Percentiles rank a stretch among this genome's conserved stretches.
Conservation (phyloP, 352 stramenopile species). For the Hyaloperonospora brassicae region DNA sequence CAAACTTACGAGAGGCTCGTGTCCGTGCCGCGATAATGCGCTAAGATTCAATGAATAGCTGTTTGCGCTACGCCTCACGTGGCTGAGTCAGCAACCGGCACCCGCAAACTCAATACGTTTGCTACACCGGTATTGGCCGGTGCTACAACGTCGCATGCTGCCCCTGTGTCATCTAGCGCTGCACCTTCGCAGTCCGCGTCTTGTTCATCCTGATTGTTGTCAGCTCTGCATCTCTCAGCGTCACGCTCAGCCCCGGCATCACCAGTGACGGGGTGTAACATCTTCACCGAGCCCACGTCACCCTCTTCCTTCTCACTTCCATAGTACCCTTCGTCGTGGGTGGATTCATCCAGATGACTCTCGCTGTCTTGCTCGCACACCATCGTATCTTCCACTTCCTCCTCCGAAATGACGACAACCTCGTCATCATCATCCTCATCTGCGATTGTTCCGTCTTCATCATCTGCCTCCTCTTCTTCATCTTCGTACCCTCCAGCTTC, state of each 20-base stretch:
- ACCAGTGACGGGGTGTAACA: slow-evolving; percentile 17
- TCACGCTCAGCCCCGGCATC: slow-evolving; percentile 15
- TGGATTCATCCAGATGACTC: slow-evolving; percentile 3
- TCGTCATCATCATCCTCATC: slow-evolving; percentile 27
- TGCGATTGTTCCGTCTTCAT: slow-evolving; percentile 19
- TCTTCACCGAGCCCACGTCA: background rate
- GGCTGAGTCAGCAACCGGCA: too few relatives aligned
- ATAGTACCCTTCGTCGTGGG: slow-evolving; percentile 3
- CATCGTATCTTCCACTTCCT: slow-evolving; percentile 26
- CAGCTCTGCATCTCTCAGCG: slow-evolving; percentile 11
- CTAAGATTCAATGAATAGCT: too few relatives aligned
- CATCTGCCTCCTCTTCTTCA: slow-evolving; percentile 28
- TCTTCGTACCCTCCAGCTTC: slow-evolving; percentile 7
- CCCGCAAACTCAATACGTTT: too few relatives aligned
- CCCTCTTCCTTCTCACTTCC: slow-evolving; percentile 18
- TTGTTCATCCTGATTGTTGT: slow-evolving; percentile 16
- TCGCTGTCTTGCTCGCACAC: slow-evolving; percentile 12
- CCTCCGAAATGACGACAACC: slow-evolving; percentile 46
- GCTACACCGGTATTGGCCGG: too few relatives aligned
- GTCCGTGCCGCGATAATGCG: too few relatives aligned
- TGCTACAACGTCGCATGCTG: slow-evolving; percentile 18
- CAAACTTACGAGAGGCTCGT: too few relatives aligned
- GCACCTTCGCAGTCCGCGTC: slow-evolving; percentile 6
- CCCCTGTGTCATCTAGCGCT: slow-evolving; percentile 16
- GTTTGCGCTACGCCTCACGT: too few relatives aligned